Conservation (phyloP, 1,139 yeast species). For the Groenewaldozyma auringiensis region DNA sequence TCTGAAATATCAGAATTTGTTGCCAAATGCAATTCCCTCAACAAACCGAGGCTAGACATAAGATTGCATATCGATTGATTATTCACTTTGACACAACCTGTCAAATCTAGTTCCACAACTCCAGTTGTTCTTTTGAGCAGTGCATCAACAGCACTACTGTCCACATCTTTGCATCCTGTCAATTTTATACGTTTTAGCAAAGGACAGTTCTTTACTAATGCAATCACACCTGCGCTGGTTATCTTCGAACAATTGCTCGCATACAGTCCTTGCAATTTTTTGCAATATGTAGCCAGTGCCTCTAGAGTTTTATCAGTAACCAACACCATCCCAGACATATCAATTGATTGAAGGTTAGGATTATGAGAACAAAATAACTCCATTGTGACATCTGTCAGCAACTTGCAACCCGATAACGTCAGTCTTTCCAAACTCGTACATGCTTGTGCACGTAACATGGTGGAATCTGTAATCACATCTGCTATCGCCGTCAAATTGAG, state of each 20-base stretch:
- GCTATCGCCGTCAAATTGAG: constrained; percentile 74
- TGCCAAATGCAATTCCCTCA: constrained; percentile 79
- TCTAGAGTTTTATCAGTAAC: constrained; percentile 59
- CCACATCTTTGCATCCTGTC: constrained; percentile 60
- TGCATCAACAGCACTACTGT: constrained; percentile 57
- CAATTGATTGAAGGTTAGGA: constrained; percentile 71
- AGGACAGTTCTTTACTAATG: constrained; percentile 56
- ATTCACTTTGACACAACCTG: constrained; percentile 69
- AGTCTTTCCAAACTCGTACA: constrained; percentile 77
- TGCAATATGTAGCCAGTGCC: constrained; percentile 66
- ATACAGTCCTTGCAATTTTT: constrained; percentile 78
- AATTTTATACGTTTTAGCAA: constrained; percentile 77
- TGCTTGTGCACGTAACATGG: constrained; percentile 31
- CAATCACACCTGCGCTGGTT: constrained; percentile 56
- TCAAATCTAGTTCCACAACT: constrained; percentile 84
- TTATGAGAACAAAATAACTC: constrained; percentile 57
- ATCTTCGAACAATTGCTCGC: constrained; percentile 77
- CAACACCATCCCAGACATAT: constrained; percentile 75
- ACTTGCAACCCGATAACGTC: constrained; percentile 73
- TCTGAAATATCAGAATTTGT: constrained; percentile 67
- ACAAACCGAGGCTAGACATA: constrained; percentile 56
- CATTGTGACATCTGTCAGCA: constrained; percentile 55
- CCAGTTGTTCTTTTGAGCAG: constrained; percentile 66
- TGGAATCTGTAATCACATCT: constrained; percentile 55
- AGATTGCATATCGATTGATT: constrained; percentile 54